Conservation (phyloP, 768 basidiomycete genomes). For the Suillus variegatus region DNA sequence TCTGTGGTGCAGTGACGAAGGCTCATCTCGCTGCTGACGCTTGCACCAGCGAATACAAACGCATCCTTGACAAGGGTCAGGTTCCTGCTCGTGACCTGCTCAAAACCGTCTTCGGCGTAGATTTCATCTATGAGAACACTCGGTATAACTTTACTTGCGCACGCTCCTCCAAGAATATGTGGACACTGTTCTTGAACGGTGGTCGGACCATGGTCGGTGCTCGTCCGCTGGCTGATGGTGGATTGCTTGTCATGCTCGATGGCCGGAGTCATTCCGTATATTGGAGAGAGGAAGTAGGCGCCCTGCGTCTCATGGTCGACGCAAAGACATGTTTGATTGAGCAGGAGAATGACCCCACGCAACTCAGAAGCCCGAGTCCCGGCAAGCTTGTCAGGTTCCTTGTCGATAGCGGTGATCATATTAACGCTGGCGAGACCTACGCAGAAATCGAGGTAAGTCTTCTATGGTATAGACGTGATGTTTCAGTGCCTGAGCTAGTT, state of each 20-base stretch:
- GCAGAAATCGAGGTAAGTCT: slow-evolving; percentile 90
- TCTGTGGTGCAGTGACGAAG: slow-evolving; percentile 96
- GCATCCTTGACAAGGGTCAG: slow-evolving; percentile 96
- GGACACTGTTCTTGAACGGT: slow-evolving; percentile 97
- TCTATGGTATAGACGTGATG: not conserved
- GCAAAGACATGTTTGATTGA: slow-evolving; percentile 98
- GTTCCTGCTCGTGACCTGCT: slow-evolving; percentile 92
- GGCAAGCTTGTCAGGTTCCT: slow-evolving; percentile 95
- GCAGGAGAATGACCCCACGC: slow-evolving; percentile 99
- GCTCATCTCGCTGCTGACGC: slow-evolving; percentile 88
- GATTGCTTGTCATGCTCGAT: slow-evolving; percentile 87
- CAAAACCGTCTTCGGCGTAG: slow-evolving; percentile 94
- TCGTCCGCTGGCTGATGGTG: slow-evolving; percentile 91
- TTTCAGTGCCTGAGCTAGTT: slow-evolving; percentile 2
- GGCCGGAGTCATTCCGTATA: slow-evolving; percentile 97
- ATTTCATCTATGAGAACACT: slow-evolving; percentile 96
- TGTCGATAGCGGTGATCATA: slow-evolving; percentile 95
- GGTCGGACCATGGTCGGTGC: slow-evolving; percentile 91
- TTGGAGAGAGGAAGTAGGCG: slow-evolving; percentile 98
- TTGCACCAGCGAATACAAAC: slow-evolving; percentile 92
- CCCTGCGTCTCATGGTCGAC: slow-evolving; percentile 90
- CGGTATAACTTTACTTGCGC: slow-evolving; percentile 96
- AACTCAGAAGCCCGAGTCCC: slow-evolving; percentile 92
- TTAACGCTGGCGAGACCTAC: slow-evolving; percentile 95
- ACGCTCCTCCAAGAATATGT: slow-evolving; percentile 82